Evolutionary conservation across 306 rosid genomes (phyloP), one percentile per base, ranked within the genome.

Genomic region (Trifolium dubium): DNA sequence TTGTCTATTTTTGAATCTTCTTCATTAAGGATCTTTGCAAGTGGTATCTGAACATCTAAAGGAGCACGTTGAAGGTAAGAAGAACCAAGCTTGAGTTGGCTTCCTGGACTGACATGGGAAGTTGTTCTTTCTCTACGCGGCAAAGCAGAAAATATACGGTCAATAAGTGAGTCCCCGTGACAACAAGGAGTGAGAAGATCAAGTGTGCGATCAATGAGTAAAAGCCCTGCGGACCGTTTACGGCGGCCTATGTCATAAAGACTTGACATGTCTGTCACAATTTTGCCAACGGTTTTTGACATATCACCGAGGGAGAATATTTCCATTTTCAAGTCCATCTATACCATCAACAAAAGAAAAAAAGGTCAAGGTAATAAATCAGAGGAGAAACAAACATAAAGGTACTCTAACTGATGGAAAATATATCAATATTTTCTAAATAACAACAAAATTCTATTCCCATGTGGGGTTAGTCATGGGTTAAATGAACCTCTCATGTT

Each of bases 261-360:
- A 80, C 97, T 93, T 53, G 97, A 93, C 98, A 93, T 91, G 85
- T 87, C 94, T 8, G 92, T 91, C 90, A 91, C 51, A 77, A 91
- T 60, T 83, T 89, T 91, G 53, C 98, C 97, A 66, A 93, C 88
- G 41, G 81, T 79, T 89, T 88, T 93, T 74, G 98, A 88, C 64
- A 87, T 81, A 86, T 91, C 98, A 53, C 97, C 98, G 55, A 93
- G 85, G 72, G 98, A 93, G 86, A 89, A 93, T 73, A 93, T 89
- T 81, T 93, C 98, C 92, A 89, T 69, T 82, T 91, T 93, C 90
- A 93, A 83, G 91, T 93, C 98, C 98, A 93, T 89, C 98, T 93
- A 78, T 82, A 83, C 61, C 72, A 85, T 82, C 67, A 73, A 82
- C 75, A 70, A 83, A 71, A 69, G 19, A 68, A 47, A n/a, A 60